phyloP scores from a whole-genome alignment of 306 rosid species.

The Lathyrus aphaca region DNA sequence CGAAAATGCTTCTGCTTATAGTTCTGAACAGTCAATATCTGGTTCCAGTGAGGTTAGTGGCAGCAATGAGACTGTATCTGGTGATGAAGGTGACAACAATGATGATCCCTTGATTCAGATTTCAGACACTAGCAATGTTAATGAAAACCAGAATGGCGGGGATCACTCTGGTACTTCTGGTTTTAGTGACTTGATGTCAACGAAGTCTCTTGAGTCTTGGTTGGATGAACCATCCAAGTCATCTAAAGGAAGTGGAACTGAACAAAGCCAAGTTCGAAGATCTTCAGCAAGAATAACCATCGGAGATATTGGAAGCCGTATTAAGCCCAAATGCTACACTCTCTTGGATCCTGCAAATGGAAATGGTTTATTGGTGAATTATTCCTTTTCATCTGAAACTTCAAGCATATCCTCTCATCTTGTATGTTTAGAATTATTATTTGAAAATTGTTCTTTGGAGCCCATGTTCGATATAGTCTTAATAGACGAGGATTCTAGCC shows the following conservation, averaged over 20 bases:
- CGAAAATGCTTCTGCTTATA: conserved; percentile 69
- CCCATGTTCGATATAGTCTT: conserved; percentile 66
- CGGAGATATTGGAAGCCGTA: conserved; percentile 63
- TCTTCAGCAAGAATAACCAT: conserved; percentile 93
- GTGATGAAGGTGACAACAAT: conserved; percentile 48
- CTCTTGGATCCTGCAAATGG: conserved; percentile 86
- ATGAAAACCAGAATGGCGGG: conserved; percentile 50
- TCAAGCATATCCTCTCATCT: conserved; percentile 76
- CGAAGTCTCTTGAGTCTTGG: conserved; percentile 89
- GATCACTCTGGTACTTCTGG: conserved; percentile 60
- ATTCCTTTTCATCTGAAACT: conserved; percentile 78
- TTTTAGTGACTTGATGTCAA: conserved; percentile 72
- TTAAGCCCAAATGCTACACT: conserved; percentile 66
- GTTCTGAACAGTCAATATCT: conserved; percentile 61
- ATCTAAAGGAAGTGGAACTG: conserved; percentile 52
- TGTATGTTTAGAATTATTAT: conserved; percentile 69
- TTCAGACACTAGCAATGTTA: conserved; percentile 60
- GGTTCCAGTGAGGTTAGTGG: conserved; percentile 60
- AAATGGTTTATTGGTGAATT: conserved; percentile 85
- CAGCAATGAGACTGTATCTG: conserved; percentile 54
- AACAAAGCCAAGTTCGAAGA: conserved; percentile 47
- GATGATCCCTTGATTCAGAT: conserved; percentile 74
- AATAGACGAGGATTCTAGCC: conserved; percentile 65
- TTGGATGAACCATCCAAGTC: conserved; percentile 75
- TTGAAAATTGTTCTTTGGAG: conserved; percentile 78